Evolutionary conservation across 2,329 filamentous ascomycete species (phyloP).

Genomic region (Aureobasidium sp.): DNA sequence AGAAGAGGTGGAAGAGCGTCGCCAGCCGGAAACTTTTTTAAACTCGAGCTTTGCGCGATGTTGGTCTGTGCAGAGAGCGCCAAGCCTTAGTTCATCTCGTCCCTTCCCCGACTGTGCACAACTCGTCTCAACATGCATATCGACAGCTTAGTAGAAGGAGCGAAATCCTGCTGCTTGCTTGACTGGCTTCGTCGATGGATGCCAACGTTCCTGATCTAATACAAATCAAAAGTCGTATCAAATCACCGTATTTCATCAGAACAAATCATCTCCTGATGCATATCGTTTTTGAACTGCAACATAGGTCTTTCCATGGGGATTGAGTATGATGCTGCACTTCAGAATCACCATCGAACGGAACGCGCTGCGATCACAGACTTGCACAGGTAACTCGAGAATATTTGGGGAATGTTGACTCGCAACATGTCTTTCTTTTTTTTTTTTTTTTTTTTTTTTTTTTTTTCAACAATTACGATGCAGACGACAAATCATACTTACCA

Average conservation of each 20-base stretch:
- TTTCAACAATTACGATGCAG: not conserved
- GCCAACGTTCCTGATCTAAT: fast-evolving
- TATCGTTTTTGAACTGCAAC: too few species aligned
- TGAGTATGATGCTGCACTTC: not conserved
- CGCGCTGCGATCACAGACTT: not conserved
- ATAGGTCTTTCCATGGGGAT: too few species aligned
- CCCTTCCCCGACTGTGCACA: not conserved
- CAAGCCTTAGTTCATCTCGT: not conserved
- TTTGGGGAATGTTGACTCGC: not conserved
- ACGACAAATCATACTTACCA: not conserved
- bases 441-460: not conserved
- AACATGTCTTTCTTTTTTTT: not conserved
- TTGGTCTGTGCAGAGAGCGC: not conserved
- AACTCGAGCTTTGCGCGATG: not conserved
- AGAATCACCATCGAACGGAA: not conserved
- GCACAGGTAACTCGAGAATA: not conserved
- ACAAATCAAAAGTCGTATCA: not conserved
- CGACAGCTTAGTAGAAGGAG: not conserved
- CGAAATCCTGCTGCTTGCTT: not conserved
- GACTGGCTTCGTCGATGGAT: not conserved
- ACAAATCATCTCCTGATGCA: too few species aligned
- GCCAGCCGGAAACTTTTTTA: conserved; percentile 8
- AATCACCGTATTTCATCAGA: too few species aligned
- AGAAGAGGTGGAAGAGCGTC: not conserved
- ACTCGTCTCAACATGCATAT: not conserved